phyloP scores from a whole-genome alignment of 352 stramenopile species.

The Pythium brachiatum region DNA sequence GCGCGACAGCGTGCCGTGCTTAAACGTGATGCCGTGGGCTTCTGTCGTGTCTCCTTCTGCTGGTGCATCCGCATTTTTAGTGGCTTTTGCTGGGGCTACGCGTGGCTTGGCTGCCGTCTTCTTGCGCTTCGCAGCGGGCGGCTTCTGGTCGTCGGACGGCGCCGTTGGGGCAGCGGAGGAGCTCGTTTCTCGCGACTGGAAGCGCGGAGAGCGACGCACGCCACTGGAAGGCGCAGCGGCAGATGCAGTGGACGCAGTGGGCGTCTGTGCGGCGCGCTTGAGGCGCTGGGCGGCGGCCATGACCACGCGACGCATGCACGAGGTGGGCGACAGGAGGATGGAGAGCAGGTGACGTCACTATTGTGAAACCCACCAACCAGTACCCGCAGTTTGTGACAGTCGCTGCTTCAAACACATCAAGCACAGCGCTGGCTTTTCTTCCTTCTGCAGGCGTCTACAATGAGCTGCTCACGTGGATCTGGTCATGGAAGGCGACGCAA shows the following conservation, averaged over 20 bases:
- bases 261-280: not conserved
- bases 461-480: no score
- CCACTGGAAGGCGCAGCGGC: not conserved
- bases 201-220: constrained; percentile 18
- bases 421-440: no score
- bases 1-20: constrained; percentile 54
- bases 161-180: not conserved
- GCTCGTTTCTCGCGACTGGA: constrained; percentile 3
- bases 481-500: no score
- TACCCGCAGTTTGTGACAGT: not conserved
- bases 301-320: not conserved
- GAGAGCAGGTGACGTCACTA: not conserved
- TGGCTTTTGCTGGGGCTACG: not conserved
- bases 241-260: not conserved
- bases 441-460: no score
- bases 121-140: constrained; percentile 7
- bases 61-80: not conserved
- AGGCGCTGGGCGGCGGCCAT: constrained; percentile 12
- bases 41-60: not conserved
- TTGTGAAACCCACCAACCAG: not conserved
- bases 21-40: constrained; percentile 27
- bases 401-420: no score
- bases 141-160: not conserved
- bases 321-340: not conserved
- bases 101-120: not conserved